phyloP scores from a whole-genome alignment of 2,329 filamentous ascomycete genomes.

The Tolypocladium tropicale region DNA sequence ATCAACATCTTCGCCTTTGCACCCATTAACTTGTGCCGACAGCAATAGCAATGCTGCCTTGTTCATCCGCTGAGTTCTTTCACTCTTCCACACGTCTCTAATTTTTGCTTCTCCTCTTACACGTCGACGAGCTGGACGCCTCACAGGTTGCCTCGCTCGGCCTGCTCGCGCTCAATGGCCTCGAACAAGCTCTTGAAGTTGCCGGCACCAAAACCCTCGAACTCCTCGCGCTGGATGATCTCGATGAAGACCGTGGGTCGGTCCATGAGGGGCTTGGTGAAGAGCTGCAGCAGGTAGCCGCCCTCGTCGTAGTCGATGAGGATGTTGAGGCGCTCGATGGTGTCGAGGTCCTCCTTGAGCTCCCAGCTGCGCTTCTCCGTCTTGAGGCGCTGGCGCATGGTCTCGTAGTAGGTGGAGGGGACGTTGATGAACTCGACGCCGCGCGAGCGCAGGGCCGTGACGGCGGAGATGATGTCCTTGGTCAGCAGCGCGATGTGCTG shows the following conservation, averaged over 20 bases:
- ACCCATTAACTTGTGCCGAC: neutral
- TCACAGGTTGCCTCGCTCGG: slow-evolving; percentile 69
- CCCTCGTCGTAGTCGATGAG: slow-evolving; percentile 92
- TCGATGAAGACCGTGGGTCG: slow-evolving; percentile 92
- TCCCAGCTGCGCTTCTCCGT: slow-evolving; percentile 48
- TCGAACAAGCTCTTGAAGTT: slow-evolving; percentile 96
- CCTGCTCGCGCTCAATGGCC: slow-evolving; percentile 91
- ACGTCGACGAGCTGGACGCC: too few relatives aligned
- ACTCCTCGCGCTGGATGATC: slow-evolving; percentile 87
- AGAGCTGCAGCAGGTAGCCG: slow-evolving; percentile 70
- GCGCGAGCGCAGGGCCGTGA: slow-evolving; percentile 69
- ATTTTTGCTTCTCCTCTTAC: neutral
- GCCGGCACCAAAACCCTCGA: slow-evolving; percentile 85
- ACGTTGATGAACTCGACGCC: slow-evolving; percentile 91
- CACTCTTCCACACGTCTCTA: neutral
- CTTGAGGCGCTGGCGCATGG: slow-evolving; percentile 64
- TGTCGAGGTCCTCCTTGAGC: slow-evolving; percentile 71
- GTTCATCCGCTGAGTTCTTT: neutral
- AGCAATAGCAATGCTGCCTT: neutral
- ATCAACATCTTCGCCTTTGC: neutral
- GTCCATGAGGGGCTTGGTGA: slow-evolving; percentile 85
- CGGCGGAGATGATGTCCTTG: slow-evolving; percentile 64
- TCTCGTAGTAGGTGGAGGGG: slow-evolving; percentile 74
- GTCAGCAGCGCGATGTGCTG: slow-evolving; percentile 90
- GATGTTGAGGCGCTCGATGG: slow-evolving; percentile 68